Evolutionary conservation across 1,284 basidiomycete species (phyloP).

Genomic region (Golubevia sp.): DNA sequence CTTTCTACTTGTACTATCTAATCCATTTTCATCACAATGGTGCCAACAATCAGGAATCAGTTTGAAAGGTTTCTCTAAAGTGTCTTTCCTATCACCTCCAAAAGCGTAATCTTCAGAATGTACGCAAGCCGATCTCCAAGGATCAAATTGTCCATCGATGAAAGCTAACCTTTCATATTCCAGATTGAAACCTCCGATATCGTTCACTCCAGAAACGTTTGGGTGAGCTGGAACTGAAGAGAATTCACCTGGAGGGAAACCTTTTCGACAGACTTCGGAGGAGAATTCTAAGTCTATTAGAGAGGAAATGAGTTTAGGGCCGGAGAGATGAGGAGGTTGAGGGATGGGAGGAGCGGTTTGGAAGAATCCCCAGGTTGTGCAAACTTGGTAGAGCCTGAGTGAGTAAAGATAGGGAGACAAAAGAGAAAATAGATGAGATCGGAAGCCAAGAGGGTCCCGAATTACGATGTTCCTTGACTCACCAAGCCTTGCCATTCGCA

Average conservation of each 20-base stretch:
- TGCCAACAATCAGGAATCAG: conserved; percentile 55
- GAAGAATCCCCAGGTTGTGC: conserved; percentile 51
- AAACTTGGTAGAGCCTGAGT: conserved; percentile 23
- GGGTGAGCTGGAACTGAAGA: conserved; percentile 35
- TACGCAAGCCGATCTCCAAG: conserved; percentile 46
- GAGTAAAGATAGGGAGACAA: neutral
- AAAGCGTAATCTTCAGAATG: conserved; percentile 45
- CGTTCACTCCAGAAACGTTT: conserved; percentile 38
- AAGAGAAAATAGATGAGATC: conserved; percentile 2
- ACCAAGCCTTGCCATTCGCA: conserved; percentile 22
- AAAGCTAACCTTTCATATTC: conserved; percentile 36
- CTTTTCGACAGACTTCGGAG: conserved; percentile 34
- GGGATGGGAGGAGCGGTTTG: conserved; percentile 33
- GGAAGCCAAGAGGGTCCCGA: conserved; percentile 26
- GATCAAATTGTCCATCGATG: conserved; percentile 45
- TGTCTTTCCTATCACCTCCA: conserved; percentile 39
- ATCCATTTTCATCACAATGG: conserved; percentile 50
- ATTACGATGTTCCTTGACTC: neutral
- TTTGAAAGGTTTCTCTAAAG: conserved; percentile 42
- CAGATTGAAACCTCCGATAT: conserved; percentile 34
- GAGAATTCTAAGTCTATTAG: conserved; percentile 40
- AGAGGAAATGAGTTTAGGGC: conserved; percentile 42
- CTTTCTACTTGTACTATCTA: conserved; percentile 15
- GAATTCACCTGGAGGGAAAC: conserved; percentile 31
- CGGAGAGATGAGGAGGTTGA: conserved; percentile 17